A percentile compares a stretch with the other conserved stretches of the same genome.
phyloP scores from a whole-genome alignment of 2,329 filamentous ascomycete species.

The Xylaria arbuscula region DNA sequence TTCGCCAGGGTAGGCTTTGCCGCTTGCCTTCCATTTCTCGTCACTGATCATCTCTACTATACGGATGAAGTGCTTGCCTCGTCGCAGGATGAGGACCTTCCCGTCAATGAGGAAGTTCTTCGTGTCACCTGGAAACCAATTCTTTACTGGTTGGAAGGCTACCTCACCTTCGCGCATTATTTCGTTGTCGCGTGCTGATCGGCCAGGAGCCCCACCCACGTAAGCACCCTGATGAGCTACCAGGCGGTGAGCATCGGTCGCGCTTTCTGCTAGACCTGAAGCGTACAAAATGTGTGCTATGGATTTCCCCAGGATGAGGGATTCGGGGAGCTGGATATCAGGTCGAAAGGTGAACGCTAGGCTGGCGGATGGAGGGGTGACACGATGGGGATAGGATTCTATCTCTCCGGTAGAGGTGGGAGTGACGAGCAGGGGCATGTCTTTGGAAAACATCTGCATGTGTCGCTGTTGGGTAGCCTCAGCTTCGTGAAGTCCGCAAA shows the following conservation, averaged over 20 bases:
- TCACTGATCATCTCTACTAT: conserved; percentile 70
- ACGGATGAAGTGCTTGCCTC: conserved; percentile 72
- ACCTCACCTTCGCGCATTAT: conserved; percentile 61
- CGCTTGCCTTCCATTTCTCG: conserved; percentile 62
- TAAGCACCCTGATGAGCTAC: conserved; percentile 68
- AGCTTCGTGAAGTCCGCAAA: conserved; percentile 77
- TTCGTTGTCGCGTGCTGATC: conserved; percentile 44
- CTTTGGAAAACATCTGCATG: conserved; percentile 59
- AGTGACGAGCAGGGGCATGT: not conserved
- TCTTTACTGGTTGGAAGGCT: conserved; percentile 70
- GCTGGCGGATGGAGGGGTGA: conserved; percentile 51
- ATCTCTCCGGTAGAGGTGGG: conserved; percentile 27
- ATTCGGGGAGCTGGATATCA: conserved; percentile 69
- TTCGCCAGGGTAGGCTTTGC: conserved; percentile 65
- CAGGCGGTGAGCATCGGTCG: conserved; percentile 68
- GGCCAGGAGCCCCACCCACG: conserved; percentile 64
- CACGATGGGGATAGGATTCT: conserved; percentile 39
- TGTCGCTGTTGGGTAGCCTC: conserved; percentile 69
- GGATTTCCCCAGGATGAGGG: conserved; percentile 64
- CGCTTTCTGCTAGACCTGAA: conserved; percentile 67
- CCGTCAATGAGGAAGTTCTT: conserved; percentile 70
- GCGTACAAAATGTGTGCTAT: conserved; percentile 70
- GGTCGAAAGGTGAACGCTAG: conserved; percentile 59
- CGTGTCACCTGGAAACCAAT: conserved; percentile 68
- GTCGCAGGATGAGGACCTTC: conserved; percentile 68